Base-by-base conservation (phyloP, 495 filamentous ascomycete genomes). In the Ramalina peruviana region DNA sequence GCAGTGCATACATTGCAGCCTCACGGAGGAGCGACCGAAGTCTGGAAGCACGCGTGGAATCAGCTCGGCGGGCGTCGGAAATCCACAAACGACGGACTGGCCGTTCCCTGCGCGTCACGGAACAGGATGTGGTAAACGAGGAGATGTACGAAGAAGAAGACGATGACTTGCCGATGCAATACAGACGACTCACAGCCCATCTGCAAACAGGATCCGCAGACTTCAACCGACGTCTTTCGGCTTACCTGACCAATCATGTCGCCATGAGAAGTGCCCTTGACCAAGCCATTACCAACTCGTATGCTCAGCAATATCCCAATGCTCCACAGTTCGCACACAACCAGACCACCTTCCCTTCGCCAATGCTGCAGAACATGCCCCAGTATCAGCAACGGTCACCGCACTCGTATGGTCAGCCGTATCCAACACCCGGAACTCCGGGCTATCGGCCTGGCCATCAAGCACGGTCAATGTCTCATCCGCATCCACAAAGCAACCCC, bases 91-190 rank as follows among this genome's bases (percentile, higher is more conserved):
- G 81, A 59, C 78, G 92, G 19, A 96, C 92, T 7, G 92, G 90
- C 20, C 83, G 86, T 49, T 79, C 75, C 11, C 72, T 97, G 52
- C 80, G 81, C 51, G 84, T 97, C 58, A 88, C 82, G 45, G 83
- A 88, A 60, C 77, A 92, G 58, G 88, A 92, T 64, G 92, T 97
- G 10, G 65, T 85, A 52, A 87, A 85, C 58, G 90, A 95, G 63
- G 88, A 92, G 65, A 94, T 95, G 88, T 97, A 96, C 62, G 90
- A 95, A 61, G 90, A 96, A 63, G 84, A 94, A 60, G 90, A 97
- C 36, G 87, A 93, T 36, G 58, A 60, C 54, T 54, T 68, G 36
- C 65, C 61, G 17, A 52, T 60, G 37, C 67, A 73, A 47, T 81
- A 79, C 56, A 72, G 73, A 38, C 64, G 67, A 26, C 65, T 80